Percentiles rank a stretch among this genome's conserved stretches.
Conservation (phyloP, 2,329 filamentous ascomycete genomes). For the Colletotrichum sp. region DNA sequence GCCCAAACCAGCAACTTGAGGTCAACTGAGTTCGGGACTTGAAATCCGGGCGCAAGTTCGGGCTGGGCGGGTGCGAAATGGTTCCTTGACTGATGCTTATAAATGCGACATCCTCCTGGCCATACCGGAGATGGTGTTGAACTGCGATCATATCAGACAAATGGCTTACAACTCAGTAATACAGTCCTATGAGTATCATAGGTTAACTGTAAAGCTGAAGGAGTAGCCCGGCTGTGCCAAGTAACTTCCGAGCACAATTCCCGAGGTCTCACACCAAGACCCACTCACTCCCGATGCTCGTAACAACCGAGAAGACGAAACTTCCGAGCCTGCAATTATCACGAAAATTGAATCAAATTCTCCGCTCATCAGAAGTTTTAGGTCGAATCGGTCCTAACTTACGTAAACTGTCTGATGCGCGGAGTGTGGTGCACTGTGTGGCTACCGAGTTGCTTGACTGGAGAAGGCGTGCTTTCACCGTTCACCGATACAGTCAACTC, state of each 20-base stretch:
- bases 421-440: not conserved
- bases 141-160: accelerated
- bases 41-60: not conserved
- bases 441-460: not conserved
- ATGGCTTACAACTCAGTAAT: not conserved
- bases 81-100: accelerated
- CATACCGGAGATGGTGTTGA: accelerated
- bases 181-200: not conserved
- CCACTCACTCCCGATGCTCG: not conserved
- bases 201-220: not conserved
- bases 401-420: not conserved
- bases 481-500: not conserved
- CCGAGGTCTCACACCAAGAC: not conserved
- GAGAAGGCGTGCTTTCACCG: not conserved
- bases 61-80: accelerated
- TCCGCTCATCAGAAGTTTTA: not conserved
- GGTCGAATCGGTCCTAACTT: accelerated
- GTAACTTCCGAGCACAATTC: not conserved
- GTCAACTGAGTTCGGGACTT: not conserved
- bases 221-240: not conserved
- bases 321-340: not conserved
- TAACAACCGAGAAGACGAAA: not conserved
- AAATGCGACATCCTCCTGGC: not conserved
- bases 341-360: not conserved
- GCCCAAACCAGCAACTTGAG: not conserved